Evolutionary conservation across 345 rosid genomes (phyloP), one percentile per base, ranked within the genome.

Genomic region (Syzygium aqueum): DNA sequence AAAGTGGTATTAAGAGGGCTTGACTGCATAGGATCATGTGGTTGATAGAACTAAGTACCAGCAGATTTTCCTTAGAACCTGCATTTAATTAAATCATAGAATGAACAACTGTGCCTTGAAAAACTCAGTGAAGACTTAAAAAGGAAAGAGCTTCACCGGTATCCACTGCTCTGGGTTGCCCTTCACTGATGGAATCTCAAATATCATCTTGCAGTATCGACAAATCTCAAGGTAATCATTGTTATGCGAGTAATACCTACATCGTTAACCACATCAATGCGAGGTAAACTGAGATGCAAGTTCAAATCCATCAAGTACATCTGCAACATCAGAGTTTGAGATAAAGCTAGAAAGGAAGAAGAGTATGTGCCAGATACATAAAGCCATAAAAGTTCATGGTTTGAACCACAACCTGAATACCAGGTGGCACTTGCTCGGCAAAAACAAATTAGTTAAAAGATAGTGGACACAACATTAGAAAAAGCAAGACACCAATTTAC

Each of bases 161-260:
- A 90, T 92, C 98, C 98, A 95, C 63, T 91, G 95, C 73, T 88
- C 92, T 19, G 95, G 93, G 87, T 89, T 92, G 89, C 94, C 99
- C 90, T 90, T 95, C 84, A 96, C 95, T 56, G 2, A 23, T 56
- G 95, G 98, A 86, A 97, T 97, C 92, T 95, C 96, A 87, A 95
- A 96, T 78, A 96, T 97, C 1, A 95, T 89, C 96, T 94, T 95
- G 86, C 94, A 96, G 96, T 94, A 95, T 87, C 98, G 94, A 56
- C 97, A 94, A 51, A 97, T 95, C 88, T 97, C 98, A 86, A 96
- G 93, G 91, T 96, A 97, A 57, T 95, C 98, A 86, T 92, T 95
- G 93, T 88, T 90, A 87, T 94, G 96, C 53, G 93, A 91, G 87
- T 93, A 95, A 85, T 96, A 97, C 95, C 98, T 95, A 78, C 57